Evolutionary conservation across 2,329 filamentous ascomycete species (phyloP).

Genomic region (Myotisia sp.): DNA sequence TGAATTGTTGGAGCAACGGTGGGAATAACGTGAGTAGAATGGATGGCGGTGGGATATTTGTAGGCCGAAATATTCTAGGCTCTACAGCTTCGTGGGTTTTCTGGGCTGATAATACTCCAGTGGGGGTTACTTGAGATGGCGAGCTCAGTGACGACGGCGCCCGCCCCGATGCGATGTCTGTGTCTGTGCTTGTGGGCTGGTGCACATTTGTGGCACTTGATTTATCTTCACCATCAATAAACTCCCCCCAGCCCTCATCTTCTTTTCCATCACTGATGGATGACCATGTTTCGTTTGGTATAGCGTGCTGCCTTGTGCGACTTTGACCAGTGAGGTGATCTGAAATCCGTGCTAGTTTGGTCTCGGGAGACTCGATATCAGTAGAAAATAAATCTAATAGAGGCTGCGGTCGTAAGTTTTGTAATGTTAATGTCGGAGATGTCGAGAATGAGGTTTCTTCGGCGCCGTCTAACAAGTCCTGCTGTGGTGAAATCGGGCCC

Average conservation of each 20-base stretch:
- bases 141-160: conserved; percentile 1
- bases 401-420: conserved; percentile 9
- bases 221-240: conserved; percentile 26
- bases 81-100: conserved; percentile 1
- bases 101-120: neutral
- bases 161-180: too few species aligned
- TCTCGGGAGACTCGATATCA: conserved; percentile 2
- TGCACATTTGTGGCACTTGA: neutral
- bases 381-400: conserved; percentile 11
- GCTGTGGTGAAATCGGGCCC: neutral
- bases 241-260: conserved; percentile 41
- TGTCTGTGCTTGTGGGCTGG: neutral
- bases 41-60: conserved; percentile 78
- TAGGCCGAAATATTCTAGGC: conserved; percentile 43
- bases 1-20: conserved; percentile 51
- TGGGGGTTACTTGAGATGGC: neutral
- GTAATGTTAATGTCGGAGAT: conserved; percentile 6
- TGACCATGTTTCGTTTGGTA: too few species aligned
- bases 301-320: too few species aligned
- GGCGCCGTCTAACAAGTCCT: neutral
- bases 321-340: conserved; percentile 8
- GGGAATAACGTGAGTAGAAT: conserved; percentile 67
- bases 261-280: conserved; percentile 20
- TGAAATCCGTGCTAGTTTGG: conserved; percentile 2
- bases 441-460: neutral